Conservation (phyloP, 2,329 filamentous ascomycete species). For the Magnaporthiopsis poae region DNA sequence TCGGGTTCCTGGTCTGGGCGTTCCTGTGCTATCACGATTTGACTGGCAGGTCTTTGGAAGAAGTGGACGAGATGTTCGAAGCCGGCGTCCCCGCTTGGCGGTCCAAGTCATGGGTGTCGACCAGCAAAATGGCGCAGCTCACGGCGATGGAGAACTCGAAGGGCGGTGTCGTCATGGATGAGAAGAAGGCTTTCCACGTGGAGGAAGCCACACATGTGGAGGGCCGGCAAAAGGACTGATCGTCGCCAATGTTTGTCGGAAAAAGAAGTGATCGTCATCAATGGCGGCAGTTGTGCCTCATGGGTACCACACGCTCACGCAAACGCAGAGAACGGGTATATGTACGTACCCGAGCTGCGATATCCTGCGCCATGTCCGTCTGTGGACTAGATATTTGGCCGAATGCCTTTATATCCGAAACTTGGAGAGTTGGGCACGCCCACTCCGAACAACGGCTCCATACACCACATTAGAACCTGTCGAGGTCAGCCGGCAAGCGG, state of each 20-base stretch:
- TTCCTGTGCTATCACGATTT: conserved; percentile 15
- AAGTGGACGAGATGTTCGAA: conserved; percentile 18
- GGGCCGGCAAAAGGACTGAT: neutral
- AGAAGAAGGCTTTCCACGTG: neutral
- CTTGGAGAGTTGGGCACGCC: neutral
- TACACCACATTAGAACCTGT: neutral
- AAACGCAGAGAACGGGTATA: neutral
- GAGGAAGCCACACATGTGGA: neutral
- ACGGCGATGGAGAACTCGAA: conserved; percentile 4
- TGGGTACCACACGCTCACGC: no score
- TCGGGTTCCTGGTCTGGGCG: conserved; percentile 29
- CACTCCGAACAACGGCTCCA: neutral
- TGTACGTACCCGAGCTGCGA: neutral
- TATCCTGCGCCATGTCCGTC: neutral
- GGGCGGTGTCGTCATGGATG: neutral
- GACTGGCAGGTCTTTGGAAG: conserved; percentile 14
- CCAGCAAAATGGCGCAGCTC: conserved; percentile 5
- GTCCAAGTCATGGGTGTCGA: conserved; percentile 3
- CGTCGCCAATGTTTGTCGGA: neutral
- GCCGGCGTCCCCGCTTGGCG: conserved; percentile 9
- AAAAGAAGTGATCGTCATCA: neutral
- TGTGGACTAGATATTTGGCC: no score
- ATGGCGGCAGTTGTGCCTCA: neutral
- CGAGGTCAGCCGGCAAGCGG: no score
- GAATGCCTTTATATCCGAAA: no score